A percentile compares a stretch with the other conserved stretches of the same genome.
Conservation (phyloP, 192 early-diverging fungal species). For the Podochytrium sp. region DNA sequence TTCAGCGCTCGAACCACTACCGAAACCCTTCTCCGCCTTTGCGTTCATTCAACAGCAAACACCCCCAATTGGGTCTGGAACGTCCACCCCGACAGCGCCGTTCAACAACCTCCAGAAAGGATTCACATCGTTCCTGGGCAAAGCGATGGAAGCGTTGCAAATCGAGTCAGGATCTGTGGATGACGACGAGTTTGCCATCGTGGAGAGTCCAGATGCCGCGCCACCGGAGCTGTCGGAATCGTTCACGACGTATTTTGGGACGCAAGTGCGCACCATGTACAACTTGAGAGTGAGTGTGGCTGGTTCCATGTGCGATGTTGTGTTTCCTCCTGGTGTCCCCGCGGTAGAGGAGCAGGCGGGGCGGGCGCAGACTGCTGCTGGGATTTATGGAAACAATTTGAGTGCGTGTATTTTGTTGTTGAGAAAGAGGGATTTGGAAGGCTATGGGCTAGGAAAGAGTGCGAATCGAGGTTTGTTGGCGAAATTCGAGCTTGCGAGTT, state of each 20-base stretch:
- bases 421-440: conserved; percentile 52
- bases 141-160: conserved; percentile 48
- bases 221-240: conserved; percentile 64
- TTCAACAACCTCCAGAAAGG: conserved; percentile 37
- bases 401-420: conserved; percentile 63
- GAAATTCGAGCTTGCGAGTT: conserved; percentile 2
- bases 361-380: conserved; percentile 68
- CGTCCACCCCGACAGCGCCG: neutral
- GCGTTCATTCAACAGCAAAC: conserved; percentile 34
- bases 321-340: conserved; percentile 48
- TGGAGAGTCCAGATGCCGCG: neutral
- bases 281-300: conserved; percentile 64
- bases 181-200: neutral
- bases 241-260: conserved; percentile 74
- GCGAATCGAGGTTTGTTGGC: conserved; percentile 55
- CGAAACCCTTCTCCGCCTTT: conserved; percentile 11
- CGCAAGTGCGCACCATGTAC: conserved; percentile 76
- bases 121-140: conserved; percentile 47
- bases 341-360: conserved; percentile 59
- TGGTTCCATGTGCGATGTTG: conserved; percentile 33
- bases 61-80: neutral
- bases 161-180: neutral
- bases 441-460: conserved; percentile 55
- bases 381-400: conserved; percentile 66
- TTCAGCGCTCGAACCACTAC: neutral